Conservation (phyloP, 176 grass and related monocot genomes). For the Bothriochloa decipiens region DNA sequence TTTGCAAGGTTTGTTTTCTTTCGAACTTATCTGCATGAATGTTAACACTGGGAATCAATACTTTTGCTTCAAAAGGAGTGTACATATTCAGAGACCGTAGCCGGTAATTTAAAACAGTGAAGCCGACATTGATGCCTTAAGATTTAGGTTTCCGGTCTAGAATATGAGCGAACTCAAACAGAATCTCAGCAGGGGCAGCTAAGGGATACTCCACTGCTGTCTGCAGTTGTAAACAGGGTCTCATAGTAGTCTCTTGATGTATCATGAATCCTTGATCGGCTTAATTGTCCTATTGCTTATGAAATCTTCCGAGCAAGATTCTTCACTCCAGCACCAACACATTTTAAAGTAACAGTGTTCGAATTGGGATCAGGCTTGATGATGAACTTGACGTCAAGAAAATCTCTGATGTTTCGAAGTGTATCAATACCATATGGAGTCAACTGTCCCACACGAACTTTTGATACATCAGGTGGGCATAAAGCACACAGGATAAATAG, state of each 20-base stretch:
- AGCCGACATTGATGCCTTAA: neutral
- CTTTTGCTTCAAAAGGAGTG: neutral
- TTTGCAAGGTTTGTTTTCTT: neutral
- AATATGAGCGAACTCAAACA: neutral
- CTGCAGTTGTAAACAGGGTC: conserved; percentile 11
- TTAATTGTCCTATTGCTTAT: conserved; percentile 36
- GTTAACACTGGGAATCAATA: neutral
- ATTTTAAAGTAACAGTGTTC: conserved; percentile 73
- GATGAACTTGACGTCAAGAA: conserved; percentile 79
- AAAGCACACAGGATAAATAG: conserved; percentile 84
- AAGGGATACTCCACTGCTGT: neutral
- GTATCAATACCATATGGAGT: conserved; percentile 80
- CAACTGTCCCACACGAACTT: conserved; percentile 76
- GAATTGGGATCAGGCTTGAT: conserved; percentile 81
- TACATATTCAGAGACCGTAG: neutral
- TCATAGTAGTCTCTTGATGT: neutral
- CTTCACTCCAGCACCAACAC: conserved; percentile 71
- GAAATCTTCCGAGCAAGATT: conserved; percentile 77
- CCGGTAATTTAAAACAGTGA: neutral
- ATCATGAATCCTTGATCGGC: neutral
- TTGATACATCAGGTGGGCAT: conserved; percentile 78
- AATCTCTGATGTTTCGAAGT: conserved; percentile 80
- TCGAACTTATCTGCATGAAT: neutral
- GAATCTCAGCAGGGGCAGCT: neutral
- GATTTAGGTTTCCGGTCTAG: neutral